phyloP scores from a whole-genome alignment of 352 stramenopile species.

The Globisporangium megalacanthum region DNA sequence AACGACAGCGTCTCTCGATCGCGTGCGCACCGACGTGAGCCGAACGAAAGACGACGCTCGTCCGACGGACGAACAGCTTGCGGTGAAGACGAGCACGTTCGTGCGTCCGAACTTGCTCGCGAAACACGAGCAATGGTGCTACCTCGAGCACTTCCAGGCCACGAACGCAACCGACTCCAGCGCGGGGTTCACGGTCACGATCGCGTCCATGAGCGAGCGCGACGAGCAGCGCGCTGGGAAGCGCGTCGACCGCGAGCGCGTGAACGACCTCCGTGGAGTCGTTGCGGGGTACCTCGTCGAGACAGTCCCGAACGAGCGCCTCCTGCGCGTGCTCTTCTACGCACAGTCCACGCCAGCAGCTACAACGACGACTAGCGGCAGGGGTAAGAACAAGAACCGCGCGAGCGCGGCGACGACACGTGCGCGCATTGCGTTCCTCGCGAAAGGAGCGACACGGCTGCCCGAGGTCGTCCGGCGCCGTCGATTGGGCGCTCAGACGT shows the following conservation, averaged over 20 bases:
- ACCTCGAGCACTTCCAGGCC: constrained; percentile 14
- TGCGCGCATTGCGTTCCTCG: constrained; percentile 23
- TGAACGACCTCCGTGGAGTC: constrained; percentile 23
- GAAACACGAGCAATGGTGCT: constrained; percentile 14
- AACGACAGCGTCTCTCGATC: background rate
- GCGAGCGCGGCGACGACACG: constrained; percentile 13
- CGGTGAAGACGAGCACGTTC: constrained; percentile 17
- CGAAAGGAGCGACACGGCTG: constrained; percentile 20
- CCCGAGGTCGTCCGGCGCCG: constrained; percentile 37
- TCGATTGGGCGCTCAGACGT: constrained; percentile 47
- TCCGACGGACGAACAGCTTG: constrained; percentile 3
- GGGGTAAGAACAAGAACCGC: constrained; percentile 2
- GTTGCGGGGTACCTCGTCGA: constrained; percentile 27
- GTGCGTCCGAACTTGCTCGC: constrained; percentile 6
- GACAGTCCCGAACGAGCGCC: constrained; percentile 16
- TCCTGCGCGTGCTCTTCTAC: constrained; percentile 33
- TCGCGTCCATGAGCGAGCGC: constrained; percentile 23
- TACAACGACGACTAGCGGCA: background rate
- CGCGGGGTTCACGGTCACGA: constrained; percentile 27
- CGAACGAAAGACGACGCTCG: background rate
- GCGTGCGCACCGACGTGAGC: background rate
- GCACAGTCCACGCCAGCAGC: constrained; percentile 19
- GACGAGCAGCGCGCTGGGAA: constrained; percentile 27
- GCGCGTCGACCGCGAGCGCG: constrained; percentile 12
- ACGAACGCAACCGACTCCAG: background rate